Evolutionary conservation across 2,329 filamentous ascomycete species (phyloP).

Genomic region (Orbilia oligospora): DNA sequence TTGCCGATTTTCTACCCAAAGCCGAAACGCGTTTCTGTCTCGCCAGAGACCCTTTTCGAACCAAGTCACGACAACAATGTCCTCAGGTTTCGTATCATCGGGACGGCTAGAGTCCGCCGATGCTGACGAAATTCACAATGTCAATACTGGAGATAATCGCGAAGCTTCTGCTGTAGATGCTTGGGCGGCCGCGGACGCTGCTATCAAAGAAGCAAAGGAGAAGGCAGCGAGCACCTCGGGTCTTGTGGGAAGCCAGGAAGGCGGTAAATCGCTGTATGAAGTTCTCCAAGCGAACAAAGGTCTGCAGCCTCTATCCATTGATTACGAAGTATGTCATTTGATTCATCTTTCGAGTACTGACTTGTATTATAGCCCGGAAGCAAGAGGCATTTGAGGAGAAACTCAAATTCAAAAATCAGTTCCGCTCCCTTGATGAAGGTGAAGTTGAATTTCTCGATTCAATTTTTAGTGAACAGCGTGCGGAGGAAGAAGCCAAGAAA

Average conservation of each 20-base stretch:
- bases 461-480: conserved; percentile 70
- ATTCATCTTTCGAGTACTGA: conserved; percentile 10
- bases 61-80: conserved; percentile 60
- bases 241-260: conserved; percentile 69
- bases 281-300: conserved; percentile 86
- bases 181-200: conserved; percentile 62
- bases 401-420: conserved; percentile 80
- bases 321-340: background rate
- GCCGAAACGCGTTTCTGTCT: conserved; percentile 39
- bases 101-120: conserved; percentile 58
- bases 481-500: conserved; percentile 72
- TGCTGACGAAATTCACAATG: conserved; percentile 13
- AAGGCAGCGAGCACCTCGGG: conserved; percentile 69
- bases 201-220: conserved; percentile 73
- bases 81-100: conserved; percentile 65
- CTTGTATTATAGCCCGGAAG: conserved; percentile 75
- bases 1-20: conserved; percentile 12
- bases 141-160: background rate
- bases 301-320: conserved; percentile 65
- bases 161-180: conserved; percentile 53
- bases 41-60: background rate
- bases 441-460: conserved; percentile 82
- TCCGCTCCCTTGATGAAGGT: conserved; percentile 82
- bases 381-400: conserved; percentile 86
- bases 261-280: conserved; percentile 79